phyloP scores from a whole-genome alignment of 2,329 filamentous ascomycete species.

The Capronia epimyces region DNA sequence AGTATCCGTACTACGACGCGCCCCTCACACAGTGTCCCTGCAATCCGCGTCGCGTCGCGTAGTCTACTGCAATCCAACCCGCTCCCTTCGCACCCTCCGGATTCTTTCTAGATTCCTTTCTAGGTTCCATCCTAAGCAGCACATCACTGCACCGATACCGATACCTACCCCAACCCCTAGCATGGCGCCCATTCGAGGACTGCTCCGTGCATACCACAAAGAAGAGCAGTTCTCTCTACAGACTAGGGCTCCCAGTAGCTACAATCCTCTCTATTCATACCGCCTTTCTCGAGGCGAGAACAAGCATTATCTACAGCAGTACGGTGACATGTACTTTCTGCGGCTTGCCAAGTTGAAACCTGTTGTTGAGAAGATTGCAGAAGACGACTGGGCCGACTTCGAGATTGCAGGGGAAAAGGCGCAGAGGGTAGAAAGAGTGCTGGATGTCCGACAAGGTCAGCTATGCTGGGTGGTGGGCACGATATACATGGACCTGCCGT shows the following conservation, averaged over 20 bases:
- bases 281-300: conserved; percentile 58
- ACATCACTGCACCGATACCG: neutral
- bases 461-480: conserved; percentile 94
- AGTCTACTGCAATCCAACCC: too few relatives aligned
- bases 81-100: too few relatives aligned
- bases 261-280: conserved; percentile 72
- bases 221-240: conserved; percentile 48
- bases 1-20: too few relatives aligned
- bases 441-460: conserved; percentile 92
- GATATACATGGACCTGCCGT: conserved; percentile 91
- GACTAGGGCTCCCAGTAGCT: conserved; percentile 48
- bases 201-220: conserved; percentile 19
- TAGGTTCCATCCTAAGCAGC: too few relatives aligned
- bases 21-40: too few relatives aligned
- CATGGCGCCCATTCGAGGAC: conserved; percentile 18
- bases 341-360: conserved; percentile 84
- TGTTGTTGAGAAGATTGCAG: conserved; percentile 67
- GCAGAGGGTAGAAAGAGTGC: conserved; percentile 73
- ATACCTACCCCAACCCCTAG: neutral
- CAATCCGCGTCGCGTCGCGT: too few relatives aligned
- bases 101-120: too few relatives aligned
- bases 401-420: conserved; percentile 71
- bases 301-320: conserved; percentile 85
- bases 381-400: conserved; percentile 70
- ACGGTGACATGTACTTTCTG: conserved; percentile 95